Percentiles rank a stretch among this genome's conserved stretches.
These are phyloP conservation scores for Gomphus bonarii DNA, from an alignment of 1,284 basidiomycete genomes.

Conservation along the genomic window DNA sequence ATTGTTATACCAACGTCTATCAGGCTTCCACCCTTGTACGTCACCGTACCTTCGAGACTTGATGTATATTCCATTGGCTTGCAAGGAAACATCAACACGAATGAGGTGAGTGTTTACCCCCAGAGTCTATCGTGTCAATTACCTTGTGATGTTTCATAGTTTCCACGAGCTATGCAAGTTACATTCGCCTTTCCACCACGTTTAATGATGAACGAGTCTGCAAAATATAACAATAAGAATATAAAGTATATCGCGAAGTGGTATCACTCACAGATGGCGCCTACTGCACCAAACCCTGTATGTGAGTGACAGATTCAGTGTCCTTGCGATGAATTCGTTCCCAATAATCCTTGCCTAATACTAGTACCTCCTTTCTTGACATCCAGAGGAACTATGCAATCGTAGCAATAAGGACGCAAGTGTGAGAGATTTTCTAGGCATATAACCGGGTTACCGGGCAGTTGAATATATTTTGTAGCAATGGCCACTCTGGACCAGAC, in stretches of 20 bases:
- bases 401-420: neutral
- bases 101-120: neutral
- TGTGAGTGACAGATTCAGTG: constrained; percentile 22
- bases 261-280: constrained; percentile 25
- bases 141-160: constrained; percentile 52
- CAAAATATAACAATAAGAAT: neutral
- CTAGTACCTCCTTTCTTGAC: constrained; percentile 9
- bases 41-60: constrained; percentile 50
- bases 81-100: neutral
- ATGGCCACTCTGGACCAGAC: too few relatives aligned
- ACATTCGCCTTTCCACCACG: constrained; percentile 53
- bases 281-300: constrained; percentile 35
- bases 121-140: constrained; percentile 9
- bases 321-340: constrained; percentile 19
- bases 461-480: too few relatives aligned
- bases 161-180: constrained; percentile 66
- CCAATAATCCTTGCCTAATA: constrained; percentile 1
- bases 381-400: neutral
- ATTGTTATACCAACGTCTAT: constrained; percentile 37
- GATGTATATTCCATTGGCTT: constrained; percentile 45
- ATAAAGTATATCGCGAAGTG: neutral
- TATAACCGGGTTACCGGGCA: too few relatives aligned
- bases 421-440: neutral
- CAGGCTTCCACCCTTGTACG: constrained; percentile 48
- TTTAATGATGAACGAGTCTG: constrained; percentile 56